These are phyloP conservation scores for Globisporangium sylvaticum DNA, from an alignment of 352 stramenopile genomes.

Conservation along the genomic window DNA sequence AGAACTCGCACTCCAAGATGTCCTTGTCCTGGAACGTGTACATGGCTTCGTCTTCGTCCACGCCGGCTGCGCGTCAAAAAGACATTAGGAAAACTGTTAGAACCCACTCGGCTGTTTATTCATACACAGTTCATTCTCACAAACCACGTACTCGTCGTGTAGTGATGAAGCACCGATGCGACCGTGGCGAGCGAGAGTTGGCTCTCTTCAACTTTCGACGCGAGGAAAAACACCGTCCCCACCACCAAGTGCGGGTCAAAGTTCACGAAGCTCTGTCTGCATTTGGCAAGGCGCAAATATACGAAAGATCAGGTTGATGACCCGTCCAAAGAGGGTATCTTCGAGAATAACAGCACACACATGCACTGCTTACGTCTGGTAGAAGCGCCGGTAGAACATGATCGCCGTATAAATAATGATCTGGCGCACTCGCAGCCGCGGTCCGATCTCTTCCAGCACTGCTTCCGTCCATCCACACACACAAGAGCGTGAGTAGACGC, in stretches of 20 bases:
- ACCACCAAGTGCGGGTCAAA: conserved; percentile 86
- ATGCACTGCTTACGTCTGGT: conserved; percentile 57
- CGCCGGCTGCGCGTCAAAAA: conserved; percentile 35
- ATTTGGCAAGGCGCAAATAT: neutral
- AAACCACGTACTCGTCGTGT: conserved; percentile 64
- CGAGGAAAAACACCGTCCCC: conserved; percentile 82
- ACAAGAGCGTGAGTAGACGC: neutral
- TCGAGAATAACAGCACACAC: neutral
- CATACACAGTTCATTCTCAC: neutral
- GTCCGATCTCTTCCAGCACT: conserved; percentile 86
- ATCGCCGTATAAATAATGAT: conserved; percentile 91
- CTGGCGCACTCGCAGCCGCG: conserved; percentile 75
- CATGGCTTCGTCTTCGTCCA: conserved; percentile 85
- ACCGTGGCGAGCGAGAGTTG: conserved; percentile 78
- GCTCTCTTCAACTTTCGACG: conserved; percentile 87
- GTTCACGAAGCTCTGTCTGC: conserved; percentile 88
- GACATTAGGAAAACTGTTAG: neutral
- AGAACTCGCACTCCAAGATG: conserved; percentile 89
- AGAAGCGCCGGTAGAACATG: conserved; percentile 89
- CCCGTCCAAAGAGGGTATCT: neutral
- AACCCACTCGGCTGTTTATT: neutral
- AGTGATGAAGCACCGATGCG: conserved; percentile 79
- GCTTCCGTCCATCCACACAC: neutral
- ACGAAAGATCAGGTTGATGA: neutral
- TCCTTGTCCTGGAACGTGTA: conserved; percentile 89